These are phyloP conservation scores for Mortierella sp. DNA, from an alignment of 371 early-diverging fungal species.

Conservation along the genomic window DNA sequence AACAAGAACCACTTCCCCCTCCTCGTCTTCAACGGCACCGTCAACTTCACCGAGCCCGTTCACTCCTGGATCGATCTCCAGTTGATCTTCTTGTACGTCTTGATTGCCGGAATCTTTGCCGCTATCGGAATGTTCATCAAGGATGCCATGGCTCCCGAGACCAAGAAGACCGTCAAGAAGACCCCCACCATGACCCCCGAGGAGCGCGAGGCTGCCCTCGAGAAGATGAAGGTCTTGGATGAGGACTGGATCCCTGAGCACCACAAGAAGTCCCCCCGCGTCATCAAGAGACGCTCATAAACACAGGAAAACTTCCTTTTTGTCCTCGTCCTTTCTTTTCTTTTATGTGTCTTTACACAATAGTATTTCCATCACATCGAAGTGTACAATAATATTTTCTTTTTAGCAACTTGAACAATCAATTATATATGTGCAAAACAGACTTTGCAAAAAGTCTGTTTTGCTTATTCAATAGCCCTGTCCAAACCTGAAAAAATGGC, in stretches of 20 bases:
- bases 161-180: slow-evolving; percentile 51
- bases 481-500: too few species aligned
- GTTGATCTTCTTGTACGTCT: slow-evolving; percentile 55
- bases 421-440: not conserved
- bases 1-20: slow-evolving; percentile 55
- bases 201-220: slow-evolving; percentile 55
- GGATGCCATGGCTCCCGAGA: slow-evolving; percentile 45
- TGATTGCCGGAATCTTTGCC: slow-evolving; percentile 53
- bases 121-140: slow-evolving; percentile 52
- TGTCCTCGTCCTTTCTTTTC: not conserved
- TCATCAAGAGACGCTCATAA: slow-evolving; percentile 47
- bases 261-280: slow-evolving; percentile 60
- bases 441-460: too few species aligned
- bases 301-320: not conserved
- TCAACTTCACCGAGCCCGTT: slow-evolving; percentile 54
- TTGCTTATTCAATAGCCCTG: too few species aligned
- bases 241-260: slow-evolving; percentile 61
- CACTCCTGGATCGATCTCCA: slow-evolving; percentile 53
- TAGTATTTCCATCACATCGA: slow-evolving; percentile 15
- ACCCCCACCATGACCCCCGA: slow-evolving; percentile 54
- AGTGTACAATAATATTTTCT: slow-evolving; percentile 15
- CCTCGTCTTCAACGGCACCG: slow-evolving; percentile 56
- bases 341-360: not conserved
- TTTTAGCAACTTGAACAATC: not conserved
- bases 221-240: slow-evolving; percentile 55